Evolutionary conservation across 768 basidiomycete genomes (phyloP).

Genomic region (Rhodotorula taiwanensis): DNA sequence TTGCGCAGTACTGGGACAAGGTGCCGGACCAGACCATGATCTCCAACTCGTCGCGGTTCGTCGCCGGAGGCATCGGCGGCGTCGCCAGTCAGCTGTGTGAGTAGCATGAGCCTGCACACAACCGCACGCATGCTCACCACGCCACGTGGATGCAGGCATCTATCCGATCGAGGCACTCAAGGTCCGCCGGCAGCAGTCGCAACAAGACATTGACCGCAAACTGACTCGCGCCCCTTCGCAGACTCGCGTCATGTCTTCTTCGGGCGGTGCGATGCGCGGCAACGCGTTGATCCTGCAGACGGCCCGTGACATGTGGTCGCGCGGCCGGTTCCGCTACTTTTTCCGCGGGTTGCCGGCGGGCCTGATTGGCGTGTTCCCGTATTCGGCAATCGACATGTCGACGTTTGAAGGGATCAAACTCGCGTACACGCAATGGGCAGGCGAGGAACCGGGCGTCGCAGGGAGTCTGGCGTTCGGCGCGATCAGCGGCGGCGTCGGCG

Average conservation of each 20-base stretch:
- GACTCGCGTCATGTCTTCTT: slow-evolving; percentile 96
- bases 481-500: slow-evolving; percentile 30
- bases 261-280: slow-evolving; percentile 49
- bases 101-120: slow-evolving; percentile 40
- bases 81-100: slow-evolving; percentile 80
- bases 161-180: slow-evolving; percentile 96
- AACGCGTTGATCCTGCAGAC: slow-evolving; percentile 53
- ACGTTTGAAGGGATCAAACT: slow-evolving; percentile 94
- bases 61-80: slow-evolving; percentile 95
- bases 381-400: slow-evolving; percentile 71
- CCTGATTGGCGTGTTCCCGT: slow-evolving; percentile 88
- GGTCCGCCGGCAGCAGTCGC: slow-evolving; percentile 48
- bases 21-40: slow-evolving; percentile 84
- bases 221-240: slow-evolving; percentile 33
- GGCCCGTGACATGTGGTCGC: slow-evolving; percentile 63
- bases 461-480: slow-evolving; percentile 55
- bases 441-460: slow-evolving; percentile 78
- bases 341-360: slow-evolving; percentile 90
- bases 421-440: slow-evolving; percentile 76
- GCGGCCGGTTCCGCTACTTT: slow-evolving; percentile 74
- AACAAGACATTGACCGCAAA: slow-evolving; percentile 5
- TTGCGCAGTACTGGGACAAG: slow-evolving; percentile 82
- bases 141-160: slow-evolving; percentile 56
- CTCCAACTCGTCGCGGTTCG: slow-evolving; percentile 82
- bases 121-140: not conserved